Evolutionary conservation across 352 stramenopile genomes (phyloP).

Genomic region (Phytophthora pinifolia): DNA sequence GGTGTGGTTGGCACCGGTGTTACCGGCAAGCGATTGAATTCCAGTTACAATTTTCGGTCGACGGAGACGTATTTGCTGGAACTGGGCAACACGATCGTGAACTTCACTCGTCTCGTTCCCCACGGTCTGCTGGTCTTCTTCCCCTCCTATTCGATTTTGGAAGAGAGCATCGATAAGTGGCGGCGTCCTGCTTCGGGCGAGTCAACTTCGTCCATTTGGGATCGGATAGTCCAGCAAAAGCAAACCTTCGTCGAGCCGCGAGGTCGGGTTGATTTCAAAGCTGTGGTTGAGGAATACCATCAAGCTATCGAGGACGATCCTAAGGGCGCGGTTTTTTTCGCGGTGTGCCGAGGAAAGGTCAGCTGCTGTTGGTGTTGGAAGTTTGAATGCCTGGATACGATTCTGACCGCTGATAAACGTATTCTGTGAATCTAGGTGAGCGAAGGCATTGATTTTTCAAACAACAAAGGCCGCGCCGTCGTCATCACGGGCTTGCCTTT

Average conservation of each 20-base stretch:
- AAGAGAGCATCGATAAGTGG: conserved; percentile 85
- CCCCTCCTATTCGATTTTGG: conserved; percentile 97
- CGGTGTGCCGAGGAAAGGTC: conserved; percentile 98
- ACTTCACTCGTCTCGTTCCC: conserved; percentile 93
- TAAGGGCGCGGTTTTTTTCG: conserved; percentile 95
- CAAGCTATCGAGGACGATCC: conserved; percentile 66
- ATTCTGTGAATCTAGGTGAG: conserved; percentile 74
- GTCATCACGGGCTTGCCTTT: conserved; percentile 99
- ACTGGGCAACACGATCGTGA: conserved; percentile 96
- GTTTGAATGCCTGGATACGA: too few relatives aligned
- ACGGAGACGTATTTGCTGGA: conserved; percentile 94
- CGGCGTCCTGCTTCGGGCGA: conserved; percentile 41
- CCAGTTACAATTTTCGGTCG: conserved; percentile 94
- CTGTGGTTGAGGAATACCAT: conserved; percentile 81
- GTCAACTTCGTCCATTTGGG: conserved; percentile 69
- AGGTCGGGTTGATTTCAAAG: conserved; percentile 72
- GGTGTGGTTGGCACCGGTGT: conserved; percentile 93
- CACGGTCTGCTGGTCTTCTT: conserved; percentile 99
- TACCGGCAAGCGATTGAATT: conserved; percentile 92
- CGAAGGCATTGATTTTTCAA: conserved; percentile 98
- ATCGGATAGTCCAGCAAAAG: conserved; percentile 76
- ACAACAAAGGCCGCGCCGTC: conserved; percentile 97
- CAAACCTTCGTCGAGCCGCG: conserved; percentile 79
- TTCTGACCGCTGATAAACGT: not conserved
- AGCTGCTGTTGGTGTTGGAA: not conserved